phyloP scores from a whole-genome alignment of 179 eudicot species.

The Carnegiea gigantea region DNA sequence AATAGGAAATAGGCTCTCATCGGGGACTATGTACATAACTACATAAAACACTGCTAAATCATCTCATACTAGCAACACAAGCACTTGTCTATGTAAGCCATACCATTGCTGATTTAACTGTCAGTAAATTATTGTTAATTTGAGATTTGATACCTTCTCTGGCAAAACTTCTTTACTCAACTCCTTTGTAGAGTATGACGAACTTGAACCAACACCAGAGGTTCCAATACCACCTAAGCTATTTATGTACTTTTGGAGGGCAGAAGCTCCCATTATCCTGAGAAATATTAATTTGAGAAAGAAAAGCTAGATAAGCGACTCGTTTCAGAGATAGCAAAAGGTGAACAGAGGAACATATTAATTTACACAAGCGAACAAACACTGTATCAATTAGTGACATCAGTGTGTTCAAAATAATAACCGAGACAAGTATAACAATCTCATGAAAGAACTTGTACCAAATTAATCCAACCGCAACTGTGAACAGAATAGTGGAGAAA shows the following conservation, averaged over 20 bases:
- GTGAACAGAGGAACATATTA: neutral
- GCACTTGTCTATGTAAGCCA: neutral
- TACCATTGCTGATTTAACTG: neutral
- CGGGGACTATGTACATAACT: no score
- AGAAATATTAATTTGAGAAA: constrained; percentile 14
- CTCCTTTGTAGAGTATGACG: constrained; percentile 85
- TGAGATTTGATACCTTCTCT: constrained; percentile 61
- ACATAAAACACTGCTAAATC: neutral
- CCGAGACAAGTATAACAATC: constrained; percentile 24
- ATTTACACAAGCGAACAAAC: neutral
- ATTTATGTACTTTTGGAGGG: constrained; percentile 83
- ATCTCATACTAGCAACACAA: neutral
- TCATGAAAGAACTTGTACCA: constrained; percentile 69
- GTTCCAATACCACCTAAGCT: constrained; percentile 89
- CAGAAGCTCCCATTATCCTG: constrained; percentile 90
- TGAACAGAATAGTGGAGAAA: constrained; percentile 72
- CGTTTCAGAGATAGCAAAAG: neutral
- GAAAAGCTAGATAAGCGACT: neutral
- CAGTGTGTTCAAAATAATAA: neutral
- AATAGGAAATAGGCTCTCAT: no score
- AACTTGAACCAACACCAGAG: constrained; percentile 89
- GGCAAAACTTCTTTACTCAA: constrained; percentile 84
- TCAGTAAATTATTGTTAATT: neutral
- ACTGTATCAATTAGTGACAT: neutral
- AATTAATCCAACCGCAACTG: constrained; percentile 67